These are phyloP conservation scores for Lasiodiplodia gonubiensis DNA, from an alignment of 2,329 filamentous ascomycete genomes.

Conservation along the genomic window DNA sequence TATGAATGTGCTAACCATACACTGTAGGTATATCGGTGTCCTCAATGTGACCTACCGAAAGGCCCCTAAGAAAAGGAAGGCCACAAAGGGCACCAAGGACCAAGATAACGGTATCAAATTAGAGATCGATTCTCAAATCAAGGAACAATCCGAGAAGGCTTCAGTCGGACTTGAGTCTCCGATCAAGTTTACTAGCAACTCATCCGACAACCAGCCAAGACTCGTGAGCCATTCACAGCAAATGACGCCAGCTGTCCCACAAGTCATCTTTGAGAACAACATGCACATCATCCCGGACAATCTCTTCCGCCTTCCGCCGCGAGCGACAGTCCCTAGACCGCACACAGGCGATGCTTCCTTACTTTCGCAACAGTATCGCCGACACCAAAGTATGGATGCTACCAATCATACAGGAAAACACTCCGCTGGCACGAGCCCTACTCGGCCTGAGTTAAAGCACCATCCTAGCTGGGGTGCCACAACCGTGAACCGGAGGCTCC, in stretches of 20 bases:
- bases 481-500: conserved; percentile 83
- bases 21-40: conserved; percentile 87
- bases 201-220: conserved; percentile 46
- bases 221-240: conserved; percentile 79
- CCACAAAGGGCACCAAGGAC: conserved; percentile 30
- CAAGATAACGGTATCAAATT: conserved; percentile 12
- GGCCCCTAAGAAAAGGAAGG: conserved; percentile 67
- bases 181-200: conserved; percentile 33
- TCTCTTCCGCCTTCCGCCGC: conserved; percentile 69
- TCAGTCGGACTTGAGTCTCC: conserved; percentile 6
- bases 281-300: conserved; percentile 88
- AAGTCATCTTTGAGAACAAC: conserved; percentile 93
- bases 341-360: conserved; percentile 37
- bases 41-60: conserved; percentile 96
- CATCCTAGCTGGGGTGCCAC: conserved; percentile 82
- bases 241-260: conserved; percentile 71
- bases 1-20: conserved; percentile 40
- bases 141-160: conserved; percentile 8
- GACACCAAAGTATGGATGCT: conserved; percentile 44
- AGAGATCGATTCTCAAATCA: conserved; percentile 9
- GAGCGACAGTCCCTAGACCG: conserved; percentile 41
- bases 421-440: conserved; percentile 34
- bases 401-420: conserved; percentile 27
- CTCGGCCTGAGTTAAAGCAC: conserved; percentile 54
- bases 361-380: conserved; percentile 42